These are phyloP conservation scores for Teratosphaeria viscida DNA, from an alignment of 2,329 filamentous ascomycete species.

Conservation along the genomic window DNA sequence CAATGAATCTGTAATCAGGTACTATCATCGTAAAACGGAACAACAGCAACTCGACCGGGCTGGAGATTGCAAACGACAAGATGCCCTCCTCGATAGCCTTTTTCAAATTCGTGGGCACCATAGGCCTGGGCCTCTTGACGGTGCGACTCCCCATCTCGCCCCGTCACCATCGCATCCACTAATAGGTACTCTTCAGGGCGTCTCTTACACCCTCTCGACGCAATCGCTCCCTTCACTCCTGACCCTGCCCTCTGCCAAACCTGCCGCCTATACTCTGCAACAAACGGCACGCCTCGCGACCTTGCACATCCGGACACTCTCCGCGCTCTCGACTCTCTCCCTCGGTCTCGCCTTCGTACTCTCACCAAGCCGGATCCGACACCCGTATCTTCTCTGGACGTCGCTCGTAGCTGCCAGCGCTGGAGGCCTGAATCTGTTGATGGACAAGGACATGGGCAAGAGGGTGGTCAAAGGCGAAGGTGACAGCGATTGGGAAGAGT, in stretches of 20 bases:
- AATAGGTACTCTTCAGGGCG: conserved; percentile 49
- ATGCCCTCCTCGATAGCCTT: conserved; percentile 52
- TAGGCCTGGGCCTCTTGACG: conserved; percentile 68
- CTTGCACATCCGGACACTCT: conserved; percentile 56
- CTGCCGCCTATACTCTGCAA: conserved; percentile 58
- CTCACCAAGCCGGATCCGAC: conserved; percentile 62
- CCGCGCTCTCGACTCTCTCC: conserved; percentile 57
- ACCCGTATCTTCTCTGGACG: conserved; percentile 87
- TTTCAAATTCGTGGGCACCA: conserved; percentile 86
- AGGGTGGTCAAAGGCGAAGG: conserved; percentile 24
- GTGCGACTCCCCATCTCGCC: conserved; percentile 11
- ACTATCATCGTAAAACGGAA: neutral
- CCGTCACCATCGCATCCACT: neutral
- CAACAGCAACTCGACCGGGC: neutral
- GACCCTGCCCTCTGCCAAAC: conserved; percentile 63
- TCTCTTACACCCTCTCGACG: conserved; percentile 73
- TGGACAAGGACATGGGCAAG: conserved; percentile 14
- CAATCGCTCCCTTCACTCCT: conserved; percentile 72
- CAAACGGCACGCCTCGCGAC: conserved; percentile 51
- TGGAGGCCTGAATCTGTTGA: conserved; percentile 27
- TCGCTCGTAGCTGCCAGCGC: conserved; percentile 51
- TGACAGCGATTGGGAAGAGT: conserved; percentile 9
- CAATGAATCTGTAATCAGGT: neutral
- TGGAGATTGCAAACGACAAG: conserved; percentile 4
- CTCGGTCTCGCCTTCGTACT: conserved; percentile 69